Base-by-base conservation (phyloP, 495 filamentous ascomycete species). In the Astrocystis sublimbata region DNA sequence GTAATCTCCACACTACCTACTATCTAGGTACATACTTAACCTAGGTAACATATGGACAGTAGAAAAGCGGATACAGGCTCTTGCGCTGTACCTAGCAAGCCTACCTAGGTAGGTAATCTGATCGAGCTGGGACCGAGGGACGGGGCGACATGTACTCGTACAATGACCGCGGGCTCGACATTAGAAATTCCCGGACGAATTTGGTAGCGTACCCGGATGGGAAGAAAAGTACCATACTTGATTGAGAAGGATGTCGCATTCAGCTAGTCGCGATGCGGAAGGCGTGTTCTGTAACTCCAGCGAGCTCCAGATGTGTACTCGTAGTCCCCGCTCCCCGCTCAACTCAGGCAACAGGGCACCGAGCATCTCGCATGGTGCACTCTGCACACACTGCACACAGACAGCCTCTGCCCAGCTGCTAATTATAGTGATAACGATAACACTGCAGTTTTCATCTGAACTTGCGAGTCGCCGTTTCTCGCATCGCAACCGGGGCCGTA, bases 361-460 rank as follows among this genome's bases (percentile, higher is more conserved):
- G 28, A 17, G 26, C n/a, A n/a, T n/a, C n/a, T n/a, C n/a, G n/a
- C n/a, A n/a, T n/a, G n/a, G n/a, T n/a, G n/a, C n/a, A n/a, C n/a
- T n/a, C n/a, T 12, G 23, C 9, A 21, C 36, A 28, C 28, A 36
- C 15, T 36, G n/a, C 15, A 43, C 15, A 2, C 15, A 19, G 8
- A 36, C 33, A 6, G 13, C 6, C 33, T 13, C 4, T 45, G 6
- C 42, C 17, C n/a, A 36, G 24, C 17, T 53, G 7, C 54, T 58
- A 58, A 58, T 58, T 47, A 58, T 58, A 58, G 56, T 31, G 36
- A 36, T 49, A 28, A 41, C 3, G 36, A 33, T 51, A 33, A 33
- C 47, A 30, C 8, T 26, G 33, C 50, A 36, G 50, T 24, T 8
- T 23, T n/a, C n/a, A n/a, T n/a, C 31, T 24, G 19, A 26, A 26